Evolutionary conservation across 140 eudicot species (phyloP).

Genomic region (Oenanthe javanica): DNA sequence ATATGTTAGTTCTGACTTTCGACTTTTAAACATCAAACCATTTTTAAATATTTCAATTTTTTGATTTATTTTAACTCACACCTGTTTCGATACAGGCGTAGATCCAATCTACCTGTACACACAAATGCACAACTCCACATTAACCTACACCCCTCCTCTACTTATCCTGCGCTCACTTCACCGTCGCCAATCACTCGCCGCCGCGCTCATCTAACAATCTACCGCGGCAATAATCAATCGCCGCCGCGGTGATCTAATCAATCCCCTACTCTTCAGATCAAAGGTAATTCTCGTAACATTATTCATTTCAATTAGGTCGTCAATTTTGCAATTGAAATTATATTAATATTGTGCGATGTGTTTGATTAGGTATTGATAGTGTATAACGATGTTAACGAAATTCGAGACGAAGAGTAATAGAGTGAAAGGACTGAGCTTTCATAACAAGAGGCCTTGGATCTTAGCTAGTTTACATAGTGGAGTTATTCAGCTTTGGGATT

Average conservation of each 20-base stretch:
- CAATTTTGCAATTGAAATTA: background rate
- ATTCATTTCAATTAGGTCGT: background rate
- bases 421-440: slow-evolving; percentile 50
- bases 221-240: background rate
- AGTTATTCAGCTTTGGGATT: slow-evolving; percentile 83
- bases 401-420: slow-evolving; percentile 53
- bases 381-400: slow-evolving; percentile 36
- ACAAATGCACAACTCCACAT: slow-evolving; percentile 5
- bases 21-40: too few species aligned
- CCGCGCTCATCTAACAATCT: too few species aligned
- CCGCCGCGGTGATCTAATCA: slow-evolving; percentile 4
- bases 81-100: too few species aligned
- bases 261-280: background rate
- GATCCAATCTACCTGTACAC: too few species aligned
- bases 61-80: too few species aligned
- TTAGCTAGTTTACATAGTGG: slow-evolving; percentile 77
- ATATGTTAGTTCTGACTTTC: too few species aligned
- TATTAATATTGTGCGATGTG: background rate
- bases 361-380: slow-evolving; percentile 20
- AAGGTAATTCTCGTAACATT: background rate
- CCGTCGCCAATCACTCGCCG: slow-evolving; percentile 4
- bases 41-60: too few species aligned
- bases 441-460: slow-evolving; percentile 52
- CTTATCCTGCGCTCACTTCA: background rate
- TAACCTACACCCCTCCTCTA: background rate